Percentiles rank a stretch among this genome's conserved stretches.
Evolutionary conservation across 352 stramenopile species (phyloP).

Genomic region (Plasmopara muralis): DNA sequence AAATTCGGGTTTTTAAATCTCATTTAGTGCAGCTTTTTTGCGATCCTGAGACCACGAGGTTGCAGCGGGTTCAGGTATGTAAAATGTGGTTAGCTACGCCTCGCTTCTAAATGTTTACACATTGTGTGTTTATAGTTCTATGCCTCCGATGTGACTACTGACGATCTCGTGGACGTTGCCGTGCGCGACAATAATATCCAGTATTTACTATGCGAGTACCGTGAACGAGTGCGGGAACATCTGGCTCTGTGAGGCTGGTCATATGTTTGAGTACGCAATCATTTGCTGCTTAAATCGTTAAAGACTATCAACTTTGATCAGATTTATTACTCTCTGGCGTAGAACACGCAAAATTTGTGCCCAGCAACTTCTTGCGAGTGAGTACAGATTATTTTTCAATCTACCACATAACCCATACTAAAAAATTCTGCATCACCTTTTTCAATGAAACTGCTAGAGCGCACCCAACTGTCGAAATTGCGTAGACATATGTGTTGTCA

Average conservation of each 20-base stretch:
- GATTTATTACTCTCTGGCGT: too few relatives aligned
- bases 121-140: conserved; percentile 5
- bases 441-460: too few relatives aligned
- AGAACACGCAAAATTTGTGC: too few relatives aligned
- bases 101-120: background rate
- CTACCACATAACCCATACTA: too few relatives aligned
- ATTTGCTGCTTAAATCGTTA: too few relatives aligned
- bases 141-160: conserved; percentile 13
- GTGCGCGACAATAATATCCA: conserved; percentile 55
- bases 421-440: too few relatives aligned
- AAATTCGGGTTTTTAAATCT: conserved; percentile 46
- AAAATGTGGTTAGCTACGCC: background rate
- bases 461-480: too few relatives aligned
- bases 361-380: too few relatives aligned
- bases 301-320: too few relatives aligned
- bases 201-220: conserved; percentile 55
- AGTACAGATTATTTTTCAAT: too few relatives aligned
- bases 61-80: conserved; percentile 52
- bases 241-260: conserved; percentile 6
- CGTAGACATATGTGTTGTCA: too few relatives aligned
- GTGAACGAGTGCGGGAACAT: conserved; percentile 34
- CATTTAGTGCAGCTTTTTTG: conserved; percentile 57
- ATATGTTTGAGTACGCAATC: too few relatives aligned
- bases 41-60: conserved; percentile 39
- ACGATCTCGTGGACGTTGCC: conserved; percentile 47